Evolutionary conservation across 1,139 yeast species (phyloP), one percentile per base, ranked within the genome.

Genomic region (Nakaseomyces delphensis): DNA sequence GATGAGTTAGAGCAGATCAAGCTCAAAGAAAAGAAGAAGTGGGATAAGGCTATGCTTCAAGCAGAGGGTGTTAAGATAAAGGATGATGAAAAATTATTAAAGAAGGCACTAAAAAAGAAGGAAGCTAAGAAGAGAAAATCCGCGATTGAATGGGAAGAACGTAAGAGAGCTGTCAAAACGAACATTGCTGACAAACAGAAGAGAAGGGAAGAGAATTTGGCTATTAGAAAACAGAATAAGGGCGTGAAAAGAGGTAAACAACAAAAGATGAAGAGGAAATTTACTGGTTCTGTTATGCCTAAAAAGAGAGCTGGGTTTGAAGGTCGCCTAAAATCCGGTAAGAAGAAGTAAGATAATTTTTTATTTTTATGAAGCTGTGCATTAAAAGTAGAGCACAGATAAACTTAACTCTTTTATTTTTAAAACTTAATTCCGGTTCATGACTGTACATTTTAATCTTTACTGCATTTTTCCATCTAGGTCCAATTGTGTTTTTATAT

Each of bases 41-140:
- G 99, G 99, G 79, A 76, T 55, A 73, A 76, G 52, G 85, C 93
- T 15, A 70, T 89, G 68, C 73, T 83, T 27, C 91, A 83, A 57
- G 89, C 95, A 3, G 95, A 87, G 64, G 98, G 98, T 39, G 67
- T 77, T 23, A 89, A 86, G 62, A 69, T 89, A 40, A 83, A 83
- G 55, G 96, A 93, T 62, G 94, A 91, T 61, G 98, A 89, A 60
- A 81, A 78, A 58, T 67, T 91, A 53, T 73, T 93, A 62, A 82
- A 80, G 56, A 89, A 86, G 62, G 85, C 97, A 1, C 65, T 91
- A 48, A 87, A 83, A 67, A 74, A 84, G 54, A 84, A 85, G 59
- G 94, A 83, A 55, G 76, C 82, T 48, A 72, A 75, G 60, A 87
- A 86, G 66, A 73, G 84, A 56, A 83, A 77, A 66, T 82, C 93